phyloP scores from a whole-genome alignment of 306 rosid genomes.

The Cucurbita ficifolia region DNA sequence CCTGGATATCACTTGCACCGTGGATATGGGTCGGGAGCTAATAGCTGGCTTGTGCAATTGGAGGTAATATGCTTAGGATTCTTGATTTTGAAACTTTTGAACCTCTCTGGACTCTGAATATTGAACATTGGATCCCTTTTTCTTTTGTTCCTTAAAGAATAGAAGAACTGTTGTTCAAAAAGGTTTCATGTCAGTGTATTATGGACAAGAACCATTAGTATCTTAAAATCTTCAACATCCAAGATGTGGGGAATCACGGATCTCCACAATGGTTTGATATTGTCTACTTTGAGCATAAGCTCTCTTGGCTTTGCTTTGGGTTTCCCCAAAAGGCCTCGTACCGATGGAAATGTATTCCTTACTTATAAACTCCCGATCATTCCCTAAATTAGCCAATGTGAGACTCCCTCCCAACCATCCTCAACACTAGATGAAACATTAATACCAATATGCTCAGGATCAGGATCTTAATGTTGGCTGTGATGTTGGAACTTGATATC shows the following conservation, averaged over 20 bases:
- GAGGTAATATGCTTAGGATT: slow-evolving; percentile 31
- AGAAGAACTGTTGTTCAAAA: background rate
- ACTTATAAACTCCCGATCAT: too few species aligned
- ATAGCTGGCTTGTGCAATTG: slow-evolving; percentile 83
- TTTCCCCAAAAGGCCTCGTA: too few species aligned
- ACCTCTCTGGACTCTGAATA: background rate
- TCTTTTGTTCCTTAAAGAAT: background rate
- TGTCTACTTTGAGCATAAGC: too few species aligned
- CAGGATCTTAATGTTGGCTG: background rate
- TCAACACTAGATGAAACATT: background rate
- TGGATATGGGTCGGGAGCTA: slow-evolving; percentile 78
- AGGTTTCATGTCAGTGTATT: background rate
- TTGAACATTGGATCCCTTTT: background rate
- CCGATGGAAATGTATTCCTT: too few species aligned
- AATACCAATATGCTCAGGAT: background rate
- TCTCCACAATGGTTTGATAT: too few species aligned
- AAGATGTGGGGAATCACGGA: too few species aligned
- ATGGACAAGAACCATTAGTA: background rate
- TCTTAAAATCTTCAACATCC: background rate
- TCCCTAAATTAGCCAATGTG: too few species aligned
- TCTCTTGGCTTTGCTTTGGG: too few species aligned
- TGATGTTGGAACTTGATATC: background rate
- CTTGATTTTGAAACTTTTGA: background rate
- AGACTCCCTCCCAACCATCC: too few species aligned
- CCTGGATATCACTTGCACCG: slow-evolving; percentile 81